Base-by-base conservation (phyloP, 108 stramenopile species). In the Discostella stelligeroides region DNA sequence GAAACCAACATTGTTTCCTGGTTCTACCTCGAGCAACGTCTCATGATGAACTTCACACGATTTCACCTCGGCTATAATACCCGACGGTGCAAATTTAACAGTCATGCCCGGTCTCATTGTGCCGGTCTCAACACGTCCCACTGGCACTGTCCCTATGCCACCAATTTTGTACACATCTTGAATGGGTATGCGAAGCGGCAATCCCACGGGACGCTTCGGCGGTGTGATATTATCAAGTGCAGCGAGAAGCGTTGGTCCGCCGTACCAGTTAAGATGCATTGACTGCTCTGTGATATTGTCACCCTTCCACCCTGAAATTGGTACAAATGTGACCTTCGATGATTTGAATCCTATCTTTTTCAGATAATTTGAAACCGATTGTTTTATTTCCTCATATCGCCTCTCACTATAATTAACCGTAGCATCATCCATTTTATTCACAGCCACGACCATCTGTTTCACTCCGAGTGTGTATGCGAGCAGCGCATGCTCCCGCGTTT, bases 371-470 rank as follows among this genome's bases (percentile, higher is more conserved):
- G 71, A 48, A 9, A 92, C 63, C 73, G 89, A 82, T 29, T 62
- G 58, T 68, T 87, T 87, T 59, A 98, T 92, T 69, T 95, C 88
- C 24, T 89, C 80, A 85, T 91, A 99, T 21, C 97, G 89, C 37
- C 67, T 63, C 83, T 98, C 82, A 64, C 73, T 82, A 90, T 95
- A 98, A 60, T 85, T 77, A 49, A 85, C 85, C 29, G 90, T 84
- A 28, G 78, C 80, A 68, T 94, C 88, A 80, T 99, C 99, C 89
- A 99, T 93, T 85, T 99, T 98, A 89, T 98, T 99, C 53, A 96
- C 60, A 39, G 88, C 93, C 25, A 98, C 96, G 74, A 99, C 89
- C 57, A 99, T 82, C 86, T 98, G 97, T 69, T 91, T 84, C 34
- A 99, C 96, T 17, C 99, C 99, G 27, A 99, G 89, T 60, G 97